Evolutionary conservation across 768 basidiomycete genomes (phyloP).

Genomic region (Asterophora parasitica): DNA sequence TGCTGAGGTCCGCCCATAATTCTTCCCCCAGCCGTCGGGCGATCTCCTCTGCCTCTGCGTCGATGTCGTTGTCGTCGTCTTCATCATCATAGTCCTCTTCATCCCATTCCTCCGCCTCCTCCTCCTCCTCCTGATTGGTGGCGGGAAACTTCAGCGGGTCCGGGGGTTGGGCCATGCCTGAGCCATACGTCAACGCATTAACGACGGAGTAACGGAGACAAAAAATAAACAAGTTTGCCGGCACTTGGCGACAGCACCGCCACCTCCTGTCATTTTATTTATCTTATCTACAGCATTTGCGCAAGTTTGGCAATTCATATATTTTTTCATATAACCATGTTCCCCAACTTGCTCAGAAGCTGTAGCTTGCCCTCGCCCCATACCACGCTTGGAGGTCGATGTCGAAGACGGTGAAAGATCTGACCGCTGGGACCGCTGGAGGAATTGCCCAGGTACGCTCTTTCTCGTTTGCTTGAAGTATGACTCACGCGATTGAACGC

Average conservation of each 20-base stretch:
- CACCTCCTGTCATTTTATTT: conserved; percentile 14
- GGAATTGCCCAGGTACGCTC: conserved; percentile 75
- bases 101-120: conserved; percentile 34
- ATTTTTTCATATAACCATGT: conserved; percentile 14
- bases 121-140: conserved; percentile 3
- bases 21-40: conserved; percentile 71
- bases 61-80: conserved; percentile 57
- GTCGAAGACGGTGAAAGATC: conserved; percentile 77
- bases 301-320: conserved; percentile 23
- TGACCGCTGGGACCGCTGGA: conserved; percentile 87
- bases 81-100: conserved; percentile 46
- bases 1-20: conserved; percentile 71
- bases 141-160: not conserved
- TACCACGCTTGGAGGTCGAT: conserved; percentile 20
- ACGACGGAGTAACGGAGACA: not conserved
- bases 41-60: conserved; percentile 71
- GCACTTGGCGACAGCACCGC: conserved; percentile 4
- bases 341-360: conserved; percentile 2
- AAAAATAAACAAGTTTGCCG: too few relatives aligned
- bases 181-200: conserved; percentile 7
- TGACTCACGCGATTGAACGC: conserved; percentile 15
- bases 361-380: conserved; percentile 5
- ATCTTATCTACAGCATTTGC: conserved; percentile 29
- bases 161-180: conserved; percentile 11
- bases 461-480: conserved; percentile 5